Base-by-base conservation (phyloP, 1,284 basidiomycete genomes). In the Marasmius sp. region DNA sequence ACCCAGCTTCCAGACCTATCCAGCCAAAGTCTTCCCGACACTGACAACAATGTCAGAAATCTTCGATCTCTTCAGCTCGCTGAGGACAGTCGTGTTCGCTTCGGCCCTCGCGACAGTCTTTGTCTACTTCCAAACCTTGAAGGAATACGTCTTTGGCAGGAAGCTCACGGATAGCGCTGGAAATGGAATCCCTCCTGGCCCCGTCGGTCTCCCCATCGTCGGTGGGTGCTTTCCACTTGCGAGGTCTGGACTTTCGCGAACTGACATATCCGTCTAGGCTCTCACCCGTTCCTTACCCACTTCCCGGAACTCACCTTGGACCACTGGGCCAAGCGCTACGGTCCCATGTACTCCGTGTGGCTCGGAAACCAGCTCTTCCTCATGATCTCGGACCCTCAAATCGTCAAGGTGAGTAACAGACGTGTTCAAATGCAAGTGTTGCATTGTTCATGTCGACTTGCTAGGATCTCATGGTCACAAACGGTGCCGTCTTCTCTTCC, bases 401-500 rank as follows among this genome's bases (percentile, higher is more conserved):
- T 79, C 11, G 78, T 49, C 11, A 49, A 49, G 27, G 27, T 27
- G 27, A 5, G 27, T 27, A 5, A 27, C 5, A 27, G 27, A 2
- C 5, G 27, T 27, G 5, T 27, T 27, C 27, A 27, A 27, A 2
- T 27, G 27, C 27, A 5, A 27, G 27, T 27, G 2, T 27, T 5
- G 27, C 27, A 27, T 2, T 27, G 27, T 5, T 27, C 5, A 27
- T 27, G 27, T 27, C 27, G 27, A 27, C 27, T 27, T 27, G 27
- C 27, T 27, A 27, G 36, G 79, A 81, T 62, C 69, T 81, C 9
- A 66, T 80, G 18, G 75, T 80, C 34, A 72, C 72, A 20, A 75
- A 79, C 50, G 80, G 80, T n/a, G 71, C 76, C 12, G 70, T 74
- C 20, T 81, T 81, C 66, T 80, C 79, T 2, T 72, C 70, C 27